Evolutionary conservation across 2,329 filamentous ascomycete species (phyloP), one percentile per base, ranked within the genome.

Genomic region (Cladophialophora exuberans): DNA sequence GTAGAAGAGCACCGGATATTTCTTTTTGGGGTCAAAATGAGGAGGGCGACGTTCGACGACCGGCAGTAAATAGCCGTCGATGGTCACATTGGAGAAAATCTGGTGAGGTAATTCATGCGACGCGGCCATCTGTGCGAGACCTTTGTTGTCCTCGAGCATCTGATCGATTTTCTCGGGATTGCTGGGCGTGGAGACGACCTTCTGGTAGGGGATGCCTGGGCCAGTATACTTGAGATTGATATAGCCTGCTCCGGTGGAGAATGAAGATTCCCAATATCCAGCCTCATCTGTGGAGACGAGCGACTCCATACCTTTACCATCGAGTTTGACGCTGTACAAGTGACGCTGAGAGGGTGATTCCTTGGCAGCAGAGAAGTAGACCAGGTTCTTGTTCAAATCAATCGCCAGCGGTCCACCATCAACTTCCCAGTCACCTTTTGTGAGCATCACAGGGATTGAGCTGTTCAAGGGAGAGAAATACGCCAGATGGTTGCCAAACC

Each of bases 1-100:
- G 66, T 89, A 87, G 79, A 99, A 99, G 3, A 99, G 82, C 1
- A 99, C 91, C 0, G 94, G 94, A 65, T 99, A 97, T 68, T 88
- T 85, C 50, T 62, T 62, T 65, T 84, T 85, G 15, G 84, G 78
- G 69, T 91, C 83, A 69, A 97, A 99, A 72, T 96, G 88, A 1
- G 92, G 88, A 4, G 94, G 94, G 0, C 90, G 88, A 25, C 91
- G 87, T 72, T 99, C 94, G 11, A 97, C 76, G 10, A 88, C 79
- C 56, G 88, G 84, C 13, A 89, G 73, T 15, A 85, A 82, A 63
- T 88, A 86, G 26, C 86, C 89, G 59, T 94, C 87, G 13, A 97
- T 83, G n/a, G 87, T 88, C 45, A 99, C 81, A 9, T 88, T 95
- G 41, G 88, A 86, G 71, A 93, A 97, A 45, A 89, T 81, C 62